Evolutionary conservation across 2,329 filamentous ascomycete species (phyloP).

Genomic region (Teratosphaeria gauchensis): DNA sequence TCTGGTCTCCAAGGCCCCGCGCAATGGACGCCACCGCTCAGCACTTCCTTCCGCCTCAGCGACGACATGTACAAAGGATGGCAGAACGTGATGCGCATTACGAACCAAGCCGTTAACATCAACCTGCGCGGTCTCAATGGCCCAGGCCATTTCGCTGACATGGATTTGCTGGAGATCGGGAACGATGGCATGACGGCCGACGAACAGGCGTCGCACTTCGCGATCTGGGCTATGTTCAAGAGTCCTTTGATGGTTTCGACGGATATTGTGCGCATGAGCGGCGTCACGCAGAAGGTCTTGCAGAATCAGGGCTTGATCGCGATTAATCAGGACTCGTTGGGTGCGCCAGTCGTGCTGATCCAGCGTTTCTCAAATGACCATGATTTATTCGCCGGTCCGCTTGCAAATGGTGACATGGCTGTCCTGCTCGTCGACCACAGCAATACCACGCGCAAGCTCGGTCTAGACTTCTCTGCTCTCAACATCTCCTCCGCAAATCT

Average conservation of each 20-base stretch:
- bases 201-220: constrained; percentile 30
- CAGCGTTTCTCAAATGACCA: background rate
- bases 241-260: constrained; percentile 21
- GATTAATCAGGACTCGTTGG: background rate
- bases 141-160: constrained; percentile 8
- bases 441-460: background rate
- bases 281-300: background rate
- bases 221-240: constrained; percentile 33
- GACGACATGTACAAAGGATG: constrained; percentile 24
- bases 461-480: background rate
- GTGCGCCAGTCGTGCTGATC: constrained; percentile 11
- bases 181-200: constrained; percentile 27
- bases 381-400: background rate
- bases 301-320: background rate
- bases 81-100: constrained; percentile 19
- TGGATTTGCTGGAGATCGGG: constrained; percentile 35
- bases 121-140: constrained; percentile 13
- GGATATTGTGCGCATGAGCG: background rate
- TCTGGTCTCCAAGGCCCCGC: constrained; percentile 21
- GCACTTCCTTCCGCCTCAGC: constrained; percentile 22
- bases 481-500: background rate
- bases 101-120: constrained; percentile 8
- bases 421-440: background rate
- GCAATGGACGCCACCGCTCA: constrained; percentile 20
- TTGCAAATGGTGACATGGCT: background rate